Evolutionary conservation across 2,329 filamentous ascomycete genomes (phyloP).

Genomic region (Aureobasidium sp.): DNA sequence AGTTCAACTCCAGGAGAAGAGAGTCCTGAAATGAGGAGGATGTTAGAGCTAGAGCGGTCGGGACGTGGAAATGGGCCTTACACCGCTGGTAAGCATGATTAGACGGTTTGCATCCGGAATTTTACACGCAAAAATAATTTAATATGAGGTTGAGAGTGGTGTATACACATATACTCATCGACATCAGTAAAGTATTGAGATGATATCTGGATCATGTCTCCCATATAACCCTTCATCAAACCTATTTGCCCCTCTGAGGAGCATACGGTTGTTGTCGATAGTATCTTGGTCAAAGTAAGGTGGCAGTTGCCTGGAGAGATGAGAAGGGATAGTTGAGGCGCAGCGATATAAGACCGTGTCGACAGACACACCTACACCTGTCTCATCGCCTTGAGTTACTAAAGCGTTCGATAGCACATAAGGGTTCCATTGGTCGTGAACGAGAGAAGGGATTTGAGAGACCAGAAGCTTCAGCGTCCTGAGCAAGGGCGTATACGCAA

Average conservation of each 20-base stretch:
- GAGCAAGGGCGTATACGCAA: background rate
- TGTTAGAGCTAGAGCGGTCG: background rate
- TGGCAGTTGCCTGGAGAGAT: background rate
- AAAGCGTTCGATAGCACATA: background rate
- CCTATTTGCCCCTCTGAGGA: background rate
- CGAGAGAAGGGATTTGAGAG: background rate
- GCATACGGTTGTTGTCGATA: background rate
- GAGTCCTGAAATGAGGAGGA: constrained; percentile 30
- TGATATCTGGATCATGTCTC: no score
- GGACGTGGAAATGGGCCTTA: background rate
- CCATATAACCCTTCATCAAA: background rate
- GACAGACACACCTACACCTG: background rate
- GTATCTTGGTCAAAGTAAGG: background rate
- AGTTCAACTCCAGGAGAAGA: constrained; percentile 34
- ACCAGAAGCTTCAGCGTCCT: background rate
- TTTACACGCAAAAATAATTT: background rate
- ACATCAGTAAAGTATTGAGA: no score
- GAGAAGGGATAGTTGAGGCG: background rate
- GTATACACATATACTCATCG: background rate
- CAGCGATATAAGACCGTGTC: background rate
- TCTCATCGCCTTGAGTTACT: background rate
- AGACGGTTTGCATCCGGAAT: background rate
- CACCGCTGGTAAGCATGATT: constrained; percentile 1
- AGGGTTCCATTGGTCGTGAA: background rate
- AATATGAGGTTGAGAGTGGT: background rate